A percentile compares a stretch with the other conserved stretches of the same genome.
phyloP scores from a whole-genome alignment of 2,329 filamentous ascomycete species.

The Piedraia hortae region DNA sequence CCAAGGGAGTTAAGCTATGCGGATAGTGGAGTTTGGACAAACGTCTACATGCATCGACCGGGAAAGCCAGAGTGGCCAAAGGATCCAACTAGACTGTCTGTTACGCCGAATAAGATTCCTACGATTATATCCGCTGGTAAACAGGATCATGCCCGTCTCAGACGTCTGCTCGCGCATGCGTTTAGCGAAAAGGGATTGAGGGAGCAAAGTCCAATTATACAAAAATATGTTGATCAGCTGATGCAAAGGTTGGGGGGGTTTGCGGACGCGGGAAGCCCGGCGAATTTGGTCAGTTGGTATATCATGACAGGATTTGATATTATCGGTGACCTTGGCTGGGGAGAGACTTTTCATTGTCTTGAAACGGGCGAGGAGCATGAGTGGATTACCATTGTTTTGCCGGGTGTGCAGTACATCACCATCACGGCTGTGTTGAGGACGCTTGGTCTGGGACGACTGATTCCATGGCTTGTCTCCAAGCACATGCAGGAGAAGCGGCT shows the following conservation, averaged over 20 bases:
- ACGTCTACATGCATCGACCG: conserved; percentile 15
- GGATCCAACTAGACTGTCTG: no score
- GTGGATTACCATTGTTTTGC: conserved; percentile 9
- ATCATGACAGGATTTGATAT: conserved; percentile 6
- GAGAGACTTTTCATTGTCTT: conserved; percentile 9
- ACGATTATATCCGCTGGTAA: conserved; percentile 7
- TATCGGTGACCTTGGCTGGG: conserved; percentile 11
- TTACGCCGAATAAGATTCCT: conserved; percentile 5
- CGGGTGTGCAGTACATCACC: conserved; percentile 4
- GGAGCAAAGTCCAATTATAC: conserved; percentile 10
- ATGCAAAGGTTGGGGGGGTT: conserved; percentile 6
- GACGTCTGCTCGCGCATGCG: conserved; percentile 7
- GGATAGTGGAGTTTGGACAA: conserved; percentile 16
- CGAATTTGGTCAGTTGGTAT: conserved; percentile 11
- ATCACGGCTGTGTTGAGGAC: conserved; percentile 3
- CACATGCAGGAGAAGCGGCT: conserved; percentile 1
- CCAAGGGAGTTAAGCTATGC: conserved; percentile 18
- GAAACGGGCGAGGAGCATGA: conserved; percentile 8
- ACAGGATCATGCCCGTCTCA: conserved; percentile 7
- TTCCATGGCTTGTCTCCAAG: conserved; percentile 4
- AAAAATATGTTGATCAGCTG: conserved; percentile 7
- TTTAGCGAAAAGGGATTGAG: conserved; percentile 10
- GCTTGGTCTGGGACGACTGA: conserved; percentile 2
- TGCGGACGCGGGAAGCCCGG: conserved; percentile 3
- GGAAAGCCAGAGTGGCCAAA: conserved; percentile 9